These are phyloP conservation scores for Ceratobasidium sp. DNA, from an alignment of 1,284 basidiomycete genomes.

Conservation along the genomic window DNA sequence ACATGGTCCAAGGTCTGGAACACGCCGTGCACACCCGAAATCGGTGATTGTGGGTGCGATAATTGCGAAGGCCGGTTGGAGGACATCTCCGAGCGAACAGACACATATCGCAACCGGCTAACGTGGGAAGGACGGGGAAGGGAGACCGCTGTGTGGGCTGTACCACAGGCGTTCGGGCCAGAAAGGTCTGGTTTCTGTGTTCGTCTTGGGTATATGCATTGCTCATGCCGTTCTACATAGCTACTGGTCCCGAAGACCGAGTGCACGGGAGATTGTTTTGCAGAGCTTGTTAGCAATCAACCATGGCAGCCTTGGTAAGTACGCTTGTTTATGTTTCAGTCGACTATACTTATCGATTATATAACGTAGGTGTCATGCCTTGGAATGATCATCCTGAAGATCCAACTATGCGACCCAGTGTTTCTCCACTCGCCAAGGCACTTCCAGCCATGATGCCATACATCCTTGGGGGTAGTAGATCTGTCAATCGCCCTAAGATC, in stretches of 20 bases:
- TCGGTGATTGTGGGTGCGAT: constrained; percentile 72
- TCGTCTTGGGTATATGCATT: not conserved
- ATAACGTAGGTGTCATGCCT: constrained; percentile 65
- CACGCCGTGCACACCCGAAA: constrained; percentile 62
- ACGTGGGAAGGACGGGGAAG: constrained; percentile 68
- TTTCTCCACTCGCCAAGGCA: constrained; percentile 61
- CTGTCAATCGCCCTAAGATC: not conserved
- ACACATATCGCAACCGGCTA: constrained; percentile 64
- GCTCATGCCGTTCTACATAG: constrained; percentile 49
- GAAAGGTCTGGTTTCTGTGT: constrained; percentile 55
- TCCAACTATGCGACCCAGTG: constrained; percentile 63
- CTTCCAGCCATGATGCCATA: constrained; percentile 54
- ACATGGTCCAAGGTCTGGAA: constrained; percentile 64
- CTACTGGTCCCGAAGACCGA: constrained; percentile 71
- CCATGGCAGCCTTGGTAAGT: constrained; percentile 66
- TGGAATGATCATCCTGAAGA: constrained; percentile 70
- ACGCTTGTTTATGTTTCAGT: not conserved
- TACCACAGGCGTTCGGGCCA: constrained; percentile 76
- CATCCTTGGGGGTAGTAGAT: constrained; percentile 48
- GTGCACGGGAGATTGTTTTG: constrained; percentile 71
- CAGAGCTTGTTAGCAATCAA: constrained; percentile 71
- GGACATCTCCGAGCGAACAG: constrained; percentile 70
- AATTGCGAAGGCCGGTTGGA: constrained; percentile 61
- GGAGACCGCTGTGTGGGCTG: constrained; percentile 72
- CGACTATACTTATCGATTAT: not conserved